Conservation (phyloP, 805 yeast genomes). For the Metschnikowia anglica region DNA sequence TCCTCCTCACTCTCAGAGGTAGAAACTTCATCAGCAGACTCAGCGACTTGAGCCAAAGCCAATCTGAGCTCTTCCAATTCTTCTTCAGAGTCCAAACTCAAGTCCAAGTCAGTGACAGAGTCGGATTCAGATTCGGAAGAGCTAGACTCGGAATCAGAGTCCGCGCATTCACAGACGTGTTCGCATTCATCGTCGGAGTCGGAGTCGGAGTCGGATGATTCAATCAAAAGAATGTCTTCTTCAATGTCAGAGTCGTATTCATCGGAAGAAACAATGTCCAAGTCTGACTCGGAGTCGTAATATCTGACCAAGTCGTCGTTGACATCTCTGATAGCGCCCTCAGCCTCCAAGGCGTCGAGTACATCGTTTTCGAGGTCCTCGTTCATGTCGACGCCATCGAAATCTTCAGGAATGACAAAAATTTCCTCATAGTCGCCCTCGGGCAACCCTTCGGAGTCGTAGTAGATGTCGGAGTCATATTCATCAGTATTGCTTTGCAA, state of each 20-base stretch:
- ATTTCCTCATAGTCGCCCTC: conserved; percentile 24
- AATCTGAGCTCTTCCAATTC: conserved; percentile 25
- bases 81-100: conserved; percentile 36
- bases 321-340: conserved; percentile 25
- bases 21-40: conserved; percentile 21
- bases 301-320: conserved; percentile 27
- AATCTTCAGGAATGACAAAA: conserved; percentile 25
- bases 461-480: conserved; percentile 17
- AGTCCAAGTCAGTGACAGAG: conserved; percentile 17
- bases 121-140: conserved; percentile 10
- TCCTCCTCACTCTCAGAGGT: conserved; percentile 15
- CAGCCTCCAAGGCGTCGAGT: conserved; percentile 30
- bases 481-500: conserved; percentile 23
- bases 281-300: conserved; percentile 24
- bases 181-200: no score
- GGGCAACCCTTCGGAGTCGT: conserved; percentile 20
- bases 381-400: conserved; percentile 37
- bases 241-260: conserved; percentile 21
- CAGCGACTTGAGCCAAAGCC: conserved; percentile 18
- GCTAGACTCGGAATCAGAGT: conserved; percentile 12
- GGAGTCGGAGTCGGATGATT: conserved; percentile 13
- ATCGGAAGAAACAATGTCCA: conserved; percentile 13
- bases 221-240: conserved; percentile 10
- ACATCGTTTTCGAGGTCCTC: conserved; percentile 40
- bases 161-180: no score